Percentiles rank a stretch among this genome's conserved stretches.
Conservation (phyloP, 73 alveolate species). For the Urostyla sp. region DNA sequence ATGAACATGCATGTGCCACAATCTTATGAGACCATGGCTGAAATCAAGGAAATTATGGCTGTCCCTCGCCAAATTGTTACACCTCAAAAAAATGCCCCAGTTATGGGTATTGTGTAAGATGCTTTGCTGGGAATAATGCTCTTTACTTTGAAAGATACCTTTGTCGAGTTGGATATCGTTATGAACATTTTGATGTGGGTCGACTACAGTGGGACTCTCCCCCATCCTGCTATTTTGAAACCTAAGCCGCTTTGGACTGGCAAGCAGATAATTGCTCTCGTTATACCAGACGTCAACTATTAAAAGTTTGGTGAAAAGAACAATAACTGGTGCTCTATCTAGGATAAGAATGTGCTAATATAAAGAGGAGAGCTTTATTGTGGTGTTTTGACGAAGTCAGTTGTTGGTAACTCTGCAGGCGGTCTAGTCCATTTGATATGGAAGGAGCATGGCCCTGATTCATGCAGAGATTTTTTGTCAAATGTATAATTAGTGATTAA, state of each 20-base stretch:
- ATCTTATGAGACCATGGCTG: conserved; percentile 96
- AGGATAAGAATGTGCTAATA: conserved; percentile 81
- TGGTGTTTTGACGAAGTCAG: conserved; percentile 94
- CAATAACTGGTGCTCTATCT: conserved; percentile 54
- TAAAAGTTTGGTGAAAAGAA: conserved; percentile 41
- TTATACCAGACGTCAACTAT: conserved; percentile 91
- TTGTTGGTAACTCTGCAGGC: conserved; percentile 94
- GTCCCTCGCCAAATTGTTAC: conserved; percentile 97
- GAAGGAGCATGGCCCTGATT: conserved; percentile 92
- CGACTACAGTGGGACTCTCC: conserved; percentile 95
- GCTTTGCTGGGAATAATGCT: conserved; percentile 94
- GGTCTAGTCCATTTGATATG: conserved; percentile 91
- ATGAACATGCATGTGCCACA: conserved; percentile 99
- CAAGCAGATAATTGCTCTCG: conserved; percentile 94
- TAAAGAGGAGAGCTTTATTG: conserved; percentile 93
- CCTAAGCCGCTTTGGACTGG: conserved; percentile 99
- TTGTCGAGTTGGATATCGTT: conserved; percentile 90
- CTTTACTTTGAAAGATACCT: conserved; percentile 96
- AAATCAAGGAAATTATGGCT: conserved; percentile 95
- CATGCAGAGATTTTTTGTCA: conserved; percentile 86
- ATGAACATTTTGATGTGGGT: conserved; percentile 98
- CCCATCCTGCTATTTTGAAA: conserved; percentile 97
- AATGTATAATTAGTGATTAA: conserved; percentile 91
- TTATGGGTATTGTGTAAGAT: conserved; percentile 99
- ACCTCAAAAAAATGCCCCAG: conserved; percentile 99